Evolutionary conservation across 2,329 filamentous ascomycete genomes (phyloP), one percentile per base, ranked within the genome.

Genomic region (Emmonsia crescens): DNA sequence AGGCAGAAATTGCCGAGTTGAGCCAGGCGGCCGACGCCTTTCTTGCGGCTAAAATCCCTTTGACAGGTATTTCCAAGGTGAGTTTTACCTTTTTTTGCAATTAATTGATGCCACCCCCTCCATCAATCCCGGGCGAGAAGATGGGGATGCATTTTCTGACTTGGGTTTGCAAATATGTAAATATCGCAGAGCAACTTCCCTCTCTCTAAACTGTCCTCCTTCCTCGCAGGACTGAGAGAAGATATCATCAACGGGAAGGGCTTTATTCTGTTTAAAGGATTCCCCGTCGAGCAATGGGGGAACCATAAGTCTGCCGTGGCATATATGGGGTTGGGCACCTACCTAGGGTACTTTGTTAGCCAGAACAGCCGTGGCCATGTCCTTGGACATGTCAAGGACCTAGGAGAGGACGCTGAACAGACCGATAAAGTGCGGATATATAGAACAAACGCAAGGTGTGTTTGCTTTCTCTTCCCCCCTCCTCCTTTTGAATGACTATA

Each of bases 371-470:
- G 85, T 21, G 91, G 91, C 52, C 91, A 95, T 75, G 89, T 95
- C 10, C 83, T 96, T 1, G 91, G 91, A 8, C 91, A 96, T 73
- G 91, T 95, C 68, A 93, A 95, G 76, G 91, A 95, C 75, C 82
- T 94, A 3, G 89, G 89, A 54, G 91, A 92, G 67, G 90, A 95
- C 72, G 81, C 87, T 31, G 84, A 81, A 4, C 86, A 91, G 76
- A 95, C 91, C 68, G 88, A 95, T 77, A 88, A 86, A 68, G 90
- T 96, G 64, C 87, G 91, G 68, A 96, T 96, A 75, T 96, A 96
- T 78, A 84, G 91, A 65, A 96, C 91, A 1, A 89, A 91, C 65
- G 91, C 90, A 59, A 80, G 85, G 72, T 80, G 72, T 60, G 70
- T 65, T 42, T 24, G 42, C 40, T 9, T 27, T 14, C n/a, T 49